Evolutionary conservation across 768 basidiomycete genomes (phyloP), one percentile per base, ranked within the genome.

Genomic region (Pleurotus citrinopileatus): DNA sequence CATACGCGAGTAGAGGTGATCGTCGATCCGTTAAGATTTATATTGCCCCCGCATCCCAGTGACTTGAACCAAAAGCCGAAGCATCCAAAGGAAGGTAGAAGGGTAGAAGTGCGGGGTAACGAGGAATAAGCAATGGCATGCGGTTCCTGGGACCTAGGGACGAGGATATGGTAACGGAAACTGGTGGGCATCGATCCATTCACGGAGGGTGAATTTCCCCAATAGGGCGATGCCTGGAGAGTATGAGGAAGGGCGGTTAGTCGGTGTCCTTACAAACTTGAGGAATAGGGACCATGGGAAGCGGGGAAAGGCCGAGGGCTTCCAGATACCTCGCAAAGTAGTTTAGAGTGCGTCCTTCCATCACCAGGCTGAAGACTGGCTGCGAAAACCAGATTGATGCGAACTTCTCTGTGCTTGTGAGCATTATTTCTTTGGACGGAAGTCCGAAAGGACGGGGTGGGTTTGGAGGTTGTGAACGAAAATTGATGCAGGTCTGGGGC

Each of bases 71-170:
- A 23, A 19, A 36, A 36, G 48, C 29, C 34, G 48, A 51, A 51
- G 48, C 29, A 37, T 51, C 34, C 48, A 51, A 51, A 36, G 23
- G 48, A 37, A 51, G 34, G 34, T 37, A 0, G 28, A 51, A 51
- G 52, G 52, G 52, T 42, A 42, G 52, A 42, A 53, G 36, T 53
- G 52, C 38, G 52, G 52, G 52, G 52, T 53, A 53, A 51, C 48
- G 48, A 51, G 48, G 48, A 51, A 36, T 51, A 51, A 51, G 48
- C 48, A 51, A 51, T 51, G 29, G 48, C 45, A 28, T 26, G 27
- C 45, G 48, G 48, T 22, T 26, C 32, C 34, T 51, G 48, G 48
- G 29, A 28, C 48, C 27, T 20, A 23, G 12, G 48, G 22, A 34
- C 32, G 29, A 37, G 48, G 23, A 15, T 17, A 37, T 19, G 12